phyloP scores from a whole-genome alignment of 176 grass and related monocot genomes.

The Rhipidocladum racemiflorum region DNA sequence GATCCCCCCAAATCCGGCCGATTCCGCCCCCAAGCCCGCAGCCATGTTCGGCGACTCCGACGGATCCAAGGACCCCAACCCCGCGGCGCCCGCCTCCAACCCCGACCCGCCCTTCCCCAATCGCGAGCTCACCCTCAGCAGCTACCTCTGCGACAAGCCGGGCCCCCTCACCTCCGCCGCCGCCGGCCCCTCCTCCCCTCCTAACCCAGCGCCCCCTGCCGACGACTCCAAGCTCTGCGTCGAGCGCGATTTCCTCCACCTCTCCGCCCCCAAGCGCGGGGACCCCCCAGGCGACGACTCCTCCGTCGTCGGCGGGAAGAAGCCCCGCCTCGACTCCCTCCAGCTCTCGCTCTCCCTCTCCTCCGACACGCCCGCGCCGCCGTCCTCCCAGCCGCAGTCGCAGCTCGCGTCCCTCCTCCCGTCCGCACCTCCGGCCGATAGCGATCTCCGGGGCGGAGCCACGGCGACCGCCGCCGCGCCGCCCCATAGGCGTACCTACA shows the following conservation, averaged over 20 bases:
- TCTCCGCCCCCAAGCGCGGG: slow-evolving; percentile 64
- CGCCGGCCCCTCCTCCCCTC: slow-evolving; percentile 31
- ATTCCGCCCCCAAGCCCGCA: slow-evolving; percentile 14
- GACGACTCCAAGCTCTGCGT: slow-evolving; percentile 42
- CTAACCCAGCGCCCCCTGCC: background rate
- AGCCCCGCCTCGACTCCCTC: slow-evolving; percentile 63
- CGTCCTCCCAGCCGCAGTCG: background rate
- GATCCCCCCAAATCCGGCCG: slow-evolving; percentile 9
- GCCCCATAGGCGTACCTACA: slow-evolving; percentile 55
- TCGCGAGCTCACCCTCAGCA: slow-evolving; percentile 70
- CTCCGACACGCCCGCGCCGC: slow-evolving; percentile 31
- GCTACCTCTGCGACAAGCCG: slow-evolving; percentile 65
- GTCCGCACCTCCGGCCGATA: slow-evolving; percentile 5
- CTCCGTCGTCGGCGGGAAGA: slow-evolving; percentile 64
- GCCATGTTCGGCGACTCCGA: slow-evolving; percentile 56
- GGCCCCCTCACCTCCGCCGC: slow-evolving; percentile 15
- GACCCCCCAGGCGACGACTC: slow-evolving; percentile 54
- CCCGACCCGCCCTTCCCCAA: slow-evolving; percentile 45
- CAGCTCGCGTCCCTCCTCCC: slow-evolving; percentile 19
- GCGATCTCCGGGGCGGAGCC: slow-evolving; percentile 39
- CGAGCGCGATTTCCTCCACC: slow-evolving; percentile 68
- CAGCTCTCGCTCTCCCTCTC: slow-evolving; percentile 82
- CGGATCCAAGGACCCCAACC: slow-evolving; percentile 55
- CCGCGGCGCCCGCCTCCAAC: slow-evolving; percentile 20
- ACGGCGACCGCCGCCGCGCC: background rate